Conservation (phyloP, 2,329 filamentous ascomycete genomes). For the Albophoma yamanashiensis region DNA sequence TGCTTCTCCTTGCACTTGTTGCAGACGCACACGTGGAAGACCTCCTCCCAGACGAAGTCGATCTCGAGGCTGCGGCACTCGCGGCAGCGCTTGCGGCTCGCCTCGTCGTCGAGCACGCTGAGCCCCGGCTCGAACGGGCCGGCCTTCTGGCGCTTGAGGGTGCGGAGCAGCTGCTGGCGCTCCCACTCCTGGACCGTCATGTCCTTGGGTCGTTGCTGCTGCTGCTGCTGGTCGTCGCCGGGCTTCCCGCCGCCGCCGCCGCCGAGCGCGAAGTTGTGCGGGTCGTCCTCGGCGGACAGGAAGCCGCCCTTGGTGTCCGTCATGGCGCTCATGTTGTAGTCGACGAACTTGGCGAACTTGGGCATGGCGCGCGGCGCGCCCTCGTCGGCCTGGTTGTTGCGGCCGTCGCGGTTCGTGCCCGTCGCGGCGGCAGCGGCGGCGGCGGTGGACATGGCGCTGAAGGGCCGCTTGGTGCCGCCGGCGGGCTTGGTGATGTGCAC, state of each 20-base stretch:
- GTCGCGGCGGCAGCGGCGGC: conserved; percentile 26
- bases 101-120: conserved; percentile 57
- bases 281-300: conserved; percentile 82
- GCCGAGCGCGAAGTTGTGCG: conserved; percentile 65
- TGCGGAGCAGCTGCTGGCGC: conserved; percentile 61
- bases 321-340: conserved; percentile 98
- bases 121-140: conserved; percentile 85
- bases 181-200: conserved; percentile 95
- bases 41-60: conserved; percentile 89
- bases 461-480: conserved; percentile 53
- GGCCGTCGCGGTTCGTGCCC: conserved; percentile 59
- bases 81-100: conserved; percentile 61
- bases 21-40: conserved; percentile 69
- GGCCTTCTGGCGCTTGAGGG: conserved; percentile 59
- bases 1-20: conserved; percentile 75
- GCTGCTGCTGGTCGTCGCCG: conserved; percentile 19
- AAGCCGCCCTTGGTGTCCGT: conserved; percentile 97
- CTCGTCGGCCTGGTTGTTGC: conserved; percentile 30
- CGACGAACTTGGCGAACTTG: conserved; percentile 90
- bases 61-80: conserved; percentile 82
- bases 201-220: conserved; percentile 60
- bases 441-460: conserved; percentile 46
- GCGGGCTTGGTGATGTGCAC: conserved; percentile 39
- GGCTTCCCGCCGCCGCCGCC: conserved; percentile 31
- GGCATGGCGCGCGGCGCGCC: conserved; percentile 59